Conservation (phyloP, 2,329 filamentous ascomycete species). For the Hansfordia pulvinata region DNA sequence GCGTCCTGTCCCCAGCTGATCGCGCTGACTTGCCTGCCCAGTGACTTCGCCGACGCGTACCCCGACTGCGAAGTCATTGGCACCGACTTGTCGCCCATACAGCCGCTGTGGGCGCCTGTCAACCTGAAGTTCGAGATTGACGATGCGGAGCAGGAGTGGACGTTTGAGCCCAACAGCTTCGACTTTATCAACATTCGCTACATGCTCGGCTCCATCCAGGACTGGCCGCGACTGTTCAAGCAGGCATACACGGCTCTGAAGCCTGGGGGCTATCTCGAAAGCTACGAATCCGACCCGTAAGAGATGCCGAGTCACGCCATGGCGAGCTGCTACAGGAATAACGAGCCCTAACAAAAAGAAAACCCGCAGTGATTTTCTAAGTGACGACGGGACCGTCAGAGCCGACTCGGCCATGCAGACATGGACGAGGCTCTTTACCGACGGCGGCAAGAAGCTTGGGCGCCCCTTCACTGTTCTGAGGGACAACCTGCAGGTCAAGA, state of each 20-base stretch:
- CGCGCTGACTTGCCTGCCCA: background rate
- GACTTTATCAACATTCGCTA: conserved; percentile 10
- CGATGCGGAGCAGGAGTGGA: conserved; percentile 7
- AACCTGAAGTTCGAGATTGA: conserved; percentile 10
- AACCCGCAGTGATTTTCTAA: conserved; percentile 10
- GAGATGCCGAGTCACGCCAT: no score
- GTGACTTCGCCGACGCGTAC: conserved; percentile 8
- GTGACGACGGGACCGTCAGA: conserved; percentile 14
- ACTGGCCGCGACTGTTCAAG: conserved; percentile 8
- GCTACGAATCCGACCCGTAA: conserved; percentile 7
- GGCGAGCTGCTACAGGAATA: no score
- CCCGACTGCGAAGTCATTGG: conserved; percentile 10
- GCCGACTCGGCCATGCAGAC: conserved; percentile 16
- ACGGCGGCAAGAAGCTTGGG: conserved; percentile 18
- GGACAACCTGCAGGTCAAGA: conserved; percentile 15
- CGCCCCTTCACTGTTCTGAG: conserved; percentile 16
- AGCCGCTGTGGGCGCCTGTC: conserved; percentile 8
- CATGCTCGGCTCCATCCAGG: conserved; percentile 6
- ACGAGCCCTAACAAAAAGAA: no score
- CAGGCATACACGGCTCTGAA: conserved; percentile 6
- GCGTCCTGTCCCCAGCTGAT: background rate
- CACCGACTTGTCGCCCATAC: conserved; percentile 11
- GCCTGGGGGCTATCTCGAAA: conserved; percentile 8
- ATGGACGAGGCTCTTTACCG: conserved; percentile 19
- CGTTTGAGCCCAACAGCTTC: conserved; percentile 5